Evolutionary conservation across 176 grass and related monocot genomes (phyloP).

Genomic region (Musa beccarii): DNA sequence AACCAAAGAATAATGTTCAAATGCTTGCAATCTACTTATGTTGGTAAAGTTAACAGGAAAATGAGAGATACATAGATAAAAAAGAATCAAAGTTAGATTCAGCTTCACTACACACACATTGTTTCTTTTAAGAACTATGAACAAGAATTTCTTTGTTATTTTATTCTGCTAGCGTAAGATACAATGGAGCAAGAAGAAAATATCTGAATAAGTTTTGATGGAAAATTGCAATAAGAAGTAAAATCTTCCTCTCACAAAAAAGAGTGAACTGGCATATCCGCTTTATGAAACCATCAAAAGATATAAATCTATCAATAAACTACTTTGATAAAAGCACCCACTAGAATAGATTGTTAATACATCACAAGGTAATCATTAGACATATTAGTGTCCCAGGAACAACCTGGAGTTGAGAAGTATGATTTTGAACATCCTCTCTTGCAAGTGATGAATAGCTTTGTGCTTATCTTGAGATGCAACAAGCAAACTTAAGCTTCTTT

Average conservation of each 20-base stretch:
- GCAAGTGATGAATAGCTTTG: background rate
- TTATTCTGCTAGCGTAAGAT: background rate
- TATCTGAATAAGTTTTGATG: background rate
- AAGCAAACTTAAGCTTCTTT: background rate
- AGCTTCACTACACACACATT: background rate
- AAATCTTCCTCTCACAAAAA: background rate
- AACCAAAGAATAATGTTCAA: background rate
- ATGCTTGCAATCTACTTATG: background rate
- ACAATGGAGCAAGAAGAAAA: background rate
- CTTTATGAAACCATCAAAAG: background rate
- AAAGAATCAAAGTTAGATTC: background rate
- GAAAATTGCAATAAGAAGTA: background rate
- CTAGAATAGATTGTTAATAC: background rate
- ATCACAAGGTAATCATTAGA: background rate
- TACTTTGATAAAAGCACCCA: background rate
- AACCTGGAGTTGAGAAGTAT: background rate
- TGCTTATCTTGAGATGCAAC: background rate
- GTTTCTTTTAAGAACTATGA: background rate
- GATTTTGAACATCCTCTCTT: background rate
- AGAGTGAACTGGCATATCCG: background rate
- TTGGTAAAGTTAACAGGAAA: background rate
- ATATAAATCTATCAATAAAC: background rate
- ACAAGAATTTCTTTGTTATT: background rate
- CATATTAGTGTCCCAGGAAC: background rate
- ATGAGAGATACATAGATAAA: background rate